Percentiles rank a stretch among this genome's conserved stretches.
These are phyloP conservation scores for Crucihimalaya himalaica DNA, from an alignment of 345 rosid species.

Conservation along the genomic window DNA sequence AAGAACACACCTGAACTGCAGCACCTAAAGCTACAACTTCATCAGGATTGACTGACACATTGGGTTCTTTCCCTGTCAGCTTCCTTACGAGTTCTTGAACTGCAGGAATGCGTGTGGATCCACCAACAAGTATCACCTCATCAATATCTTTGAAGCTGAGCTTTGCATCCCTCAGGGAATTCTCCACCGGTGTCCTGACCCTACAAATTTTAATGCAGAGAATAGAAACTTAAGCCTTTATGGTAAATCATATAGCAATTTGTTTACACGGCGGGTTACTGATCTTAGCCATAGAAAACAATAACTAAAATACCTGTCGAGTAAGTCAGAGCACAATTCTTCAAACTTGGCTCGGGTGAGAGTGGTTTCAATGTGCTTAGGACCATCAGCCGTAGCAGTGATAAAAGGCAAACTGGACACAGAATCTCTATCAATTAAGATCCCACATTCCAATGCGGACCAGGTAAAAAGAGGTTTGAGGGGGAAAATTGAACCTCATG, in stretches of 20 bases:
- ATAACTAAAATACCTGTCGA: slow-evolving; percentile 61
- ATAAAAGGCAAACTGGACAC: slow-evolving; percentile 87
- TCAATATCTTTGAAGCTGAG: slow-evolving; percentile 79
- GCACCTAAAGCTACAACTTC: slow-evolving; percentile 98
- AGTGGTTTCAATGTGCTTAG: slow-evolving; percentile 93
- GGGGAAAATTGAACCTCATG: slow-evolving; percentile 50
- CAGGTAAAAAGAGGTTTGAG: background rate
- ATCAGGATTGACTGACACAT: slow-evolving; percentile 94
- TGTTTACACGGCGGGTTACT: background rate
- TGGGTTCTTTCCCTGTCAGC: slow-evolving; percentile 89
- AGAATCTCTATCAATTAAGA: background rate
- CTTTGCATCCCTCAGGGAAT: slow-evolving; percentile 80
- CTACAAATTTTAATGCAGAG: slow-evolving; percentile 37
- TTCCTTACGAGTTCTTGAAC: slow-evolving; percentile 90
- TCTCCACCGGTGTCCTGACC: slow-evolving; percentile 89
- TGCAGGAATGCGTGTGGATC: slow-evolving; percentile 94
- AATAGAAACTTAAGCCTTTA: background rate
- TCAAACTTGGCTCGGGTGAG: slow-evolving; percentile 91
- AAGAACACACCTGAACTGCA: slow-evolving; percentile 80
- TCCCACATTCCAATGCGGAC: background rate
- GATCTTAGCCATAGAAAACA: background rate
- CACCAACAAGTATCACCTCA: slow-evolving; percentile 97
- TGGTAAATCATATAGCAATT: background rate
- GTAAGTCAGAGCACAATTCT: slow-evolving; percentile 82
- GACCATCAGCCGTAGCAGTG: slow-evolving; percentile 97